These are phyloP conservation scores for Zhuliangozyma parablackwelliae DNA, from an alignment of 1,139 yeast species.

Conservation along the genomic window DNA sequence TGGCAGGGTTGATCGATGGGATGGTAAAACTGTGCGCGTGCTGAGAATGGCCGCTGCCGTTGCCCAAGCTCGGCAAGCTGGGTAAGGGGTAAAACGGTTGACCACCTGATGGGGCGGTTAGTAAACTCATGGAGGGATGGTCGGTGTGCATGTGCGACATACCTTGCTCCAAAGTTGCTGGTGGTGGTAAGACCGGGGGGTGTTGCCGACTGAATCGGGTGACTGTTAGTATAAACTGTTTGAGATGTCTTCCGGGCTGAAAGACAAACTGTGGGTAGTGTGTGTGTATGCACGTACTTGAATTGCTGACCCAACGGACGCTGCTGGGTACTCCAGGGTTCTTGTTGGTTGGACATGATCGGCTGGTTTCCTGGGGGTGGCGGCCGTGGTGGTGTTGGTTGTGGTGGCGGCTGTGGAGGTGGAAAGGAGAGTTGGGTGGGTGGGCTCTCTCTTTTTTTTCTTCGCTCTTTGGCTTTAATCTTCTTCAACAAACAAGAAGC, in stretches of 20 bases:
- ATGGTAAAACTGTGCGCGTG: slow-evolving; percentile 43
- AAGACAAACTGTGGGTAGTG: neutral
- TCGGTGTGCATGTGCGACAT: slow-evolving; percentile 16
- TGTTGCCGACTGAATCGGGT: slow-evolving; percentile 35
- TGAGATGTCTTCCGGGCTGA: too few relatives aligned
- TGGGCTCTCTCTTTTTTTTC: too few relatives aligned
- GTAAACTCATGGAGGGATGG: neutral
- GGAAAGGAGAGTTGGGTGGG: too few relatives aligned
- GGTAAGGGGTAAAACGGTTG: slow-evolving; percentile 51
- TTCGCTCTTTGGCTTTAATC: too few relatives aligned
- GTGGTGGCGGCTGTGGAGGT: too few relatives aligned
- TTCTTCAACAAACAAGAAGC: too few relatives aligned
- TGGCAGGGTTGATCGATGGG: slow-evolving; percentile 40
- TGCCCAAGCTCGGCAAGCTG: slow-evolving; percentile 48
- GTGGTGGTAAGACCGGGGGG: slow-evolving; percentile 56
- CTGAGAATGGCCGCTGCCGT: slow-evolving; percentile 32
- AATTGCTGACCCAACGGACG: slow-evolving; percentile 44
- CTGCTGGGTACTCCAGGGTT: slow-evolving; percentile 43
- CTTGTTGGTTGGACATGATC: slow-evolving; percentile 40
- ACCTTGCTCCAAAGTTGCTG: slow-evolving; percentile 50
- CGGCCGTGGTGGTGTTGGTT: too few relatives aligned
- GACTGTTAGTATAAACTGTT: slow-evolving; percentile 22
- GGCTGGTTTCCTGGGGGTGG: too few relatives aligned
- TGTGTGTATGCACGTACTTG: slow-evolving; percentile 31
- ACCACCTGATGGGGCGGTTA: slow-evolving; percentile 23